Evolutionary conservation across 2,329 filamentous ascomycete genomes (phyloP).

Genomic region (Pseudomassariella vexata): DNA sequence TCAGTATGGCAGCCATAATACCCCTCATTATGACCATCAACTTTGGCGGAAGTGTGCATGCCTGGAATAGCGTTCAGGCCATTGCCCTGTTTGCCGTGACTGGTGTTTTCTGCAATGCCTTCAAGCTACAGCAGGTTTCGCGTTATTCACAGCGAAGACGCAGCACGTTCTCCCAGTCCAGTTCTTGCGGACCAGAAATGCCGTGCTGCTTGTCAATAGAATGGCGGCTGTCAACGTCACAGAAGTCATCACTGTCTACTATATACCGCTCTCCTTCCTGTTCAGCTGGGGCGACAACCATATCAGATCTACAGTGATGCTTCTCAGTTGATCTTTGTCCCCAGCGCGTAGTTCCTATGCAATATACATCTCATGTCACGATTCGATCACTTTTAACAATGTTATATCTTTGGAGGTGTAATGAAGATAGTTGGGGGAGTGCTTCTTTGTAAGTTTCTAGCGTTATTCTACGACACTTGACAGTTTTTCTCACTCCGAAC

Average conservation of each 20-base stretch:
- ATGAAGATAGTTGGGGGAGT: slow-evolving; percentile 1
- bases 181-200: background rate
- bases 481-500: too few relatives aligned
- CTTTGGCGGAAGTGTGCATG: slow-evolving; percentile 42
- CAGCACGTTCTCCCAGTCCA: slow-evolving; percentile 39
- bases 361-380: slow-evolving; percentile 24
- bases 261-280: slow-evolving; percentile 47
- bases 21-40: slow-evolving; percentile 40
- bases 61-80: slow-evolving; percentile 36
- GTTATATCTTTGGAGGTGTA: slow-evolving; percentile 2
- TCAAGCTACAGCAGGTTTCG: slow-evolving; percentile 38
- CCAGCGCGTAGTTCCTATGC: slow-evolving; percentile 27
- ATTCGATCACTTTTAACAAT: slow-evolving; percentile 1
- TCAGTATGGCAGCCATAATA: slow-evolving; percentile 34
- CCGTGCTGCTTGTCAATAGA: slow-evolving; percentile 32
- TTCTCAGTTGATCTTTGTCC: slow-evolving; percentile 31
- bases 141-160: slow-evolving; percentile 31
- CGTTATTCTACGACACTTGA: too few relatives aligned
- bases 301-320: slow-evolving; percentile 32
- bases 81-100: slow-evolving; percentile 41
- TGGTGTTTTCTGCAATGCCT: slow-evolving; percentile 33
- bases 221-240: slow-evolving; percentile 18
- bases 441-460: slow-evolving; percentile 2
- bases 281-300: slow-evolving; percentile 34
- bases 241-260: slow-evolving; percentile 33